Percentiles rank a stretch among this genome's conserved stretches.
Evolutionary conservation across 2,329 filamentous ascomycete species (phyloP).

Genomic region (Cercospora sp.): DNA sequence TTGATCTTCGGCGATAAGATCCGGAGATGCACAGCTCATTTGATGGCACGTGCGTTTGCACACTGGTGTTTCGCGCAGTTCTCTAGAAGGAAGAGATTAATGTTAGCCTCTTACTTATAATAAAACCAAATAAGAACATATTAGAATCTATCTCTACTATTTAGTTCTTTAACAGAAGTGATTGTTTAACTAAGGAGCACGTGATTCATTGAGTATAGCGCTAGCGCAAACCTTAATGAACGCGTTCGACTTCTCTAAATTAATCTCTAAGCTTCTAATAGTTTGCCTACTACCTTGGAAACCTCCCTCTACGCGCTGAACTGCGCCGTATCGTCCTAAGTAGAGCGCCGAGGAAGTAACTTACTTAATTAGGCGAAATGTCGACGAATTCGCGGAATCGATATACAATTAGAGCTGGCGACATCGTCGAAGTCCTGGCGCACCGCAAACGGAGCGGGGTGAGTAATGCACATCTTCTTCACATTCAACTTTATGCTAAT

Average conservation of each 20-base stretch:
- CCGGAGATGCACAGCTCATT: neutral
- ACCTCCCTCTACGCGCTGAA: neutral
- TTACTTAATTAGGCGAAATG: neutral
- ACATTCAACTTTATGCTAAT: conserved; percentile 9
- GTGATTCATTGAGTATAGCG: neutral
- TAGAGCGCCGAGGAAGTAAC: too few species aligned
- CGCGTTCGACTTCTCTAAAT: neutral
- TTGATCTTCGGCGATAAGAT: conserved; percentile 6
- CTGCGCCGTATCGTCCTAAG: neutral
- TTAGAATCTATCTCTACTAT: neutral
- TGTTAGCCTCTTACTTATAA: neutral
- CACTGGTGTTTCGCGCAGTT: neutral
- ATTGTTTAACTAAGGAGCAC: neutral
- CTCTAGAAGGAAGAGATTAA: neutral
- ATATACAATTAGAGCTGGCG: conserved; percentile 21
- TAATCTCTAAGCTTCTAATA: neutral
- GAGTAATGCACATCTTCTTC: conserved; percentile 18
- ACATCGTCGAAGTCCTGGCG: conserved; percentile 33
- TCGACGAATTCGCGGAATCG: neutral
- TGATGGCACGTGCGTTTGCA: neutral
- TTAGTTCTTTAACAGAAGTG: neutral
- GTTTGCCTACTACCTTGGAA: neutral
- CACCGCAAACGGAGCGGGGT: conserved; percentile 33
- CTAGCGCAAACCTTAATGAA: neutral
- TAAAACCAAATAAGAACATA: neutral